Conservation (phyloP, 2,329 filamentous ascomycete genomes). For the Sporothrix brunneoviolacea region DNA sequence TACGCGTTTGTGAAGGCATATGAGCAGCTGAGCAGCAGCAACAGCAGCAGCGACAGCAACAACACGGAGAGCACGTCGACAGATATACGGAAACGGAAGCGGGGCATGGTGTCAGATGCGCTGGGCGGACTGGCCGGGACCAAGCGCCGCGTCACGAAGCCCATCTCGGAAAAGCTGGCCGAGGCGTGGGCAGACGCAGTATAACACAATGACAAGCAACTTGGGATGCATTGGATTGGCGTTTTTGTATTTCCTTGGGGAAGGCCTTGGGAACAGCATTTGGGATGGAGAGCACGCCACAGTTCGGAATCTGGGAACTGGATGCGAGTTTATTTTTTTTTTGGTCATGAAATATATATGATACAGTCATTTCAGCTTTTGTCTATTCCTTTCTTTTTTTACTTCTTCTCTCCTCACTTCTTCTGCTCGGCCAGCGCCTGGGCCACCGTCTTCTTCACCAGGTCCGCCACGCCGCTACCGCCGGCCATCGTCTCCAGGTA, state of each 20-base stretch:
- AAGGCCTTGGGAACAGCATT: too few relatives aligned
- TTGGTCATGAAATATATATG: background rate
- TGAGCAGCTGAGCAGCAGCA: conserved; percentile 46
- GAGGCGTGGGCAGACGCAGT: conserved; percentile 60
- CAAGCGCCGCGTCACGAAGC: conserved; percentile 59
- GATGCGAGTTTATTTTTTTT: background rate
- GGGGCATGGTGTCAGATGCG: conserved; percentile 51
- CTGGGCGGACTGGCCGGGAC: conserved; percentile 55
- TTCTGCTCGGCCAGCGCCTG: conserved; percentile 44
- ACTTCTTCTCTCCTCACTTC: background rate
- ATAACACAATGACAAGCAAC: conserved; percentile 15
- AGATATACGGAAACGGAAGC: conserved; percentile 48
- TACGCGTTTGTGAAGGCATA: conserved; percentile 65
- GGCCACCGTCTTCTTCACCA: conserved; percentile 69
- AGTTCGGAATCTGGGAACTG: background rate
- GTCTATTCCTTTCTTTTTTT: background rate
- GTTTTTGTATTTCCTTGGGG: too few relatives aligned
- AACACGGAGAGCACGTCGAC: conserved; percentile 21
- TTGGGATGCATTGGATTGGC: background rate
- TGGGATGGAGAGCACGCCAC: too few relatives aligned
- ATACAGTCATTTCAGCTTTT: background rate
- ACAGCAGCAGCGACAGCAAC: too few relatives aligned
- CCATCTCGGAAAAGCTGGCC: conserved; percentile 61
- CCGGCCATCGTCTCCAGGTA: conserved; percentile 57
- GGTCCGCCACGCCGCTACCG: conserved; percentile 55